These are phyloP conservation scores for Chaetomium globosum DNA, from an alignment of 2,329 filamentous ascomycete genomes.

Conservation along the genomic window DNA sequence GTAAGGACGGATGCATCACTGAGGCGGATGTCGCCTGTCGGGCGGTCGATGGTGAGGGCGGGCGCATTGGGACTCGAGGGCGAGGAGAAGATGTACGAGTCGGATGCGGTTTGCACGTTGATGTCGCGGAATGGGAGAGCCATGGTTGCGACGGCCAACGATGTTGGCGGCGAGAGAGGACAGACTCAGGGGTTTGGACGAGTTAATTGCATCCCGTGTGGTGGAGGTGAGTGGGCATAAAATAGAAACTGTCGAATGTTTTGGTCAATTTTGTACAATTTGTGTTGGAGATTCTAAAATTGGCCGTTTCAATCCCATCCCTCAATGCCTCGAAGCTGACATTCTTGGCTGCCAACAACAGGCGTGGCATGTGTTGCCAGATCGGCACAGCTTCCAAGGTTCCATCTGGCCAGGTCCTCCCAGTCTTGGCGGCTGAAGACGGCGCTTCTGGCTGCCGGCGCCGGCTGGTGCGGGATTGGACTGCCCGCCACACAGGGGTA, in stretches of 20 bases:
- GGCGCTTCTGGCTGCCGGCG: constrained; percentile 10
- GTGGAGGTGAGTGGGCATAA: not conserved
- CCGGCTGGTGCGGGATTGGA: constrained; percentile 19
- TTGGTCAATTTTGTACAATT: not conserved
- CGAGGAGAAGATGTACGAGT: constrained; percentile 94
- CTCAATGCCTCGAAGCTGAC: constrained; percentile 16
- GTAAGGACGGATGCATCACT: constrained; percentile 76
- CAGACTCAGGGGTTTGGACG: not conserved
- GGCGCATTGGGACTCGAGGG: constrained; percentile 89
- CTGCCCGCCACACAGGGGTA: constrained; percentile 6
- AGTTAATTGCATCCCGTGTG: constrained; percentile 14
- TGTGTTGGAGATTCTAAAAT: constrained; percentile 1
- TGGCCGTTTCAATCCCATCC: not conserved
- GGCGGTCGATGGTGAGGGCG: constrained; percentile 85
- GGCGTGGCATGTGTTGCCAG: constrained; percentile 19
- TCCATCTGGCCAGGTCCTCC: not conserved
- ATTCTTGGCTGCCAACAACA: constrained; percentile 21
- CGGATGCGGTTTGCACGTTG: constrained; percentile 89
- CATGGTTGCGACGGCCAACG: constrained; percentile 36
- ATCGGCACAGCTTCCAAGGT: constrained; percentile 11
- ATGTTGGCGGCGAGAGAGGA: constrained; percentile 9
- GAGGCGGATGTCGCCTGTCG: constrained; percentile 85
- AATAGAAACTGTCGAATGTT: not conserved
- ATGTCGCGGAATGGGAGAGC: constrained; percentile 85
- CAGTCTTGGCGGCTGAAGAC: constrained; percentile 3